phyloP scores from a whole-genome alignment of 768 basidiomycete genomes.

The Glaciozyma antarctica region DNA sequence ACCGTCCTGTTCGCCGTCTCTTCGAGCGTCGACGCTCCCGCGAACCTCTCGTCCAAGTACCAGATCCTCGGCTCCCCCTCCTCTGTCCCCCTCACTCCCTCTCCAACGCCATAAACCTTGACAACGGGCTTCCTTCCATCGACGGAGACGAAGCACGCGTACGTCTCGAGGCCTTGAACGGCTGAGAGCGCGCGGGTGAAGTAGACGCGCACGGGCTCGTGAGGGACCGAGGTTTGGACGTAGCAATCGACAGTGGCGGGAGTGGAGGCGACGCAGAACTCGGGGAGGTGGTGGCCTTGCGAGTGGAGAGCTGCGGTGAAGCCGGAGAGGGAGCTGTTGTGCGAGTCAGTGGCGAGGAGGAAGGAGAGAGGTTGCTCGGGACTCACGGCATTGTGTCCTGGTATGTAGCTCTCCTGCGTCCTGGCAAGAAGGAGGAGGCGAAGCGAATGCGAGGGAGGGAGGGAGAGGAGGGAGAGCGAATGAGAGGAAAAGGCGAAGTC shows the following conservation, averaged over 20 bases:
- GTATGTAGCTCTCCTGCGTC: not conserved
- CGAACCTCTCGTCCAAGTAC: no score
- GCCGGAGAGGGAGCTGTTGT: not conserved
- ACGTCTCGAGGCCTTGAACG: no score
- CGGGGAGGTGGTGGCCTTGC: not conserved
- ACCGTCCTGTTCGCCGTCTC: not conserved
- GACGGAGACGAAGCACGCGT: not conserved
- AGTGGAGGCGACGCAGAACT: not conserved
- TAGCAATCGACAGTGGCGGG: no score
- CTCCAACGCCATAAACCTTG: conserved; percentile 9
- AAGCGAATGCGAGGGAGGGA: not conserved
- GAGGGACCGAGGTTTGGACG: no score
- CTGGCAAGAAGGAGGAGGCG: not conserved
- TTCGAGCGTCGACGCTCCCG: not conserved
- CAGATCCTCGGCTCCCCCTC: no score
- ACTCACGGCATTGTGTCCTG: not conserved
- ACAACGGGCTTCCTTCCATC: not conserved
- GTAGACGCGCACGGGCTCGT: no score
- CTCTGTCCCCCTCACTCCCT: not conserved
- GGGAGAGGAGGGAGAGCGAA: no score
- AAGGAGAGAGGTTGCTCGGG: not conserved
- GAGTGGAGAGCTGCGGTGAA: not conserved
- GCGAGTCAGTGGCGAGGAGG: not conserved
- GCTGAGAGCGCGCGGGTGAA: no score
- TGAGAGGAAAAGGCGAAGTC: not conserved